A percentile compares a stretch with the other conserved stretches of the same genome.
Evolutionary conservation across 345 rosid species (phyloP).

Genomic region (Populus euphratica): DNA sequence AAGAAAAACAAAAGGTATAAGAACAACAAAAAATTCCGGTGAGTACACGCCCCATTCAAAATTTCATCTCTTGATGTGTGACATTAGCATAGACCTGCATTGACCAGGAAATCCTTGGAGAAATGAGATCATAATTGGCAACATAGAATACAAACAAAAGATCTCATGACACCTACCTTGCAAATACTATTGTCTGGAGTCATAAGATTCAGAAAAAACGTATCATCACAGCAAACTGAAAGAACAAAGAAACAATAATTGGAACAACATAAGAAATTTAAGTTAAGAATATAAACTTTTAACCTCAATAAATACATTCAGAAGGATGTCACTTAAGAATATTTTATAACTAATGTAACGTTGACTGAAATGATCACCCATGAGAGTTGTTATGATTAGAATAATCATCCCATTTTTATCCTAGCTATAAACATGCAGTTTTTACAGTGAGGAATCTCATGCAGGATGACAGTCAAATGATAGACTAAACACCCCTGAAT

Average conservation of each 20-base stretch:
- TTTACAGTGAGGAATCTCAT: too few species aligned
- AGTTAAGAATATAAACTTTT: too few species aligned
- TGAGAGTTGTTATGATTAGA: too few species aligned
- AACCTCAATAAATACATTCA: too few species aligned
- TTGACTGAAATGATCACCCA: too few species aligned
- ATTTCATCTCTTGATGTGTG: neutral
- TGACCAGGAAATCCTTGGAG: neutral
- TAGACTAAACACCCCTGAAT: too few species aligned
- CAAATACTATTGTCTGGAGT: neutral
- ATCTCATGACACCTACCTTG: neutral
- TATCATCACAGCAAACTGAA: neutral
- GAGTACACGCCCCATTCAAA: neutral
- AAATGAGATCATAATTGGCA: neutral
- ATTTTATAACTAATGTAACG: too few species aligned
- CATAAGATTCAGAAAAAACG: neutral
- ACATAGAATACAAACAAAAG: neutral
- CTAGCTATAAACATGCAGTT: too few species aligned
- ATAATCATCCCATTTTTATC: too few species aligned
- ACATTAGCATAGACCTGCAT: neutral
- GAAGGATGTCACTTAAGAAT: too few species aligned
- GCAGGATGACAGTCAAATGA: too few species aligned
- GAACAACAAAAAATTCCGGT: neutral
- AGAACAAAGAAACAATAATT: neutral
- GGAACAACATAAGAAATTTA: neutral
- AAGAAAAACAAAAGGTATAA: neutral